Evolutionary conservation across 2,329 filamentous ascomycete genomes (phyloP).

Genomic region (Trichoderma simmonsii): DNA sequence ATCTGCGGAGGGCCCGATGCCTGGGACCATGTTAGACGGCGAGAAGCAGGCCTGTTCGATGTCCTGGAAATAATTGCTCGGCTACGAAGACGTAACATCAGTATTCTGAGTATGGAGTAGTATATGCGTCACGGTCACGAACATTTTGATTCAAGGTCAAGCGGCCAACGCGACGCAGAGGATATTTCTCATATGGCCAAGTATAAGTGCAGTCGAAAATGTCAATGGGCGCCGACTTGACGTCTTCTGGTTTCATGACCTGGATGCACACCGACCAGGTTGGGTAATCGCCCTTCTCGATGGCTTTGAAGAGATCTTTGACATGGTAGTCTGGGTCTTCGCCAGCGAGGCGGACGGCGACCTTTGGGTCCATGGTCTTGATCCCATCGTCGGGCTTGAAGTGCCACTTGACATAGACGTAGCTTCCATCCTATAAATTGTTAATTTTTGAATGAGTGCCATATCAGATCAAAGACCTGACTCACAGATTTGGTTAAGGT

Average conservation of each 20-base stretch:
- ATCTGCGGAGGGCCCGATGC: slow-evolving; percentile 60
- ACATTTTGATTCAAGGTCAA: slow-evolving; percentile 63
- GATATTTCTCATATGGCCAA: slow-evolving; percentile 63
- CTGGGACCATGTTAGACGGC: slow-evolving; percentile 61
- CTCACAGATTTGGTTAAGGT: slow-evolving; percentile 56
- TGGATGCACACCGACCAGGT: slow-evolving; percentile 64
- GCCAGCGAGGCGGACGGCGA: slow-evolving; percentile 51
- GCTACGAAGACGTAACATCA: slow-evolving; percentile 26
- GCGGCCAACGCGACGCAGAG: slow-evolving; percentile 59
- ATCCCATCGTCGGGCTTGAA: slow-evolving; percentile 60
- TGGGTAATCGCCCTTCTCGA: slow-evolving; percentile 57
- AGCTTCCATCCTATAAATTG: slow-evolving; percentile 51
- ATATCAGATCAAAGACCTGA: background rate
- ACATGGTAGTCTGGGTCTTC: slow-evolving; percentile 61
- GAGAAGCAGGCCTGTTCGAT: slow-evolving; percentile 67
- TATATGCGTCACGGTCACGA: background rate
- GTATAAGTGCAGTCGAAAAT: slow-evolving; percentile 69
- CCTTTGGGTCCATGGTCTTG: slow-evolving; percentile 58
- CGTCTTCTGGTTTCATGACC: slow-evolving; percentile 58
- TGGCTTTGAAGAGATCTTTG: slow-evolving; percentile 62
- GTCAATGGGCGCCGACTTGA: slow-evolving; percentile 48
- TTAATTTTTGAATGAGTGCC: background rate
- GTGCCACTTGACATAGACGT: slow-evolving; percentile 65
- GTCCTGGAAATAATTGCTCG: slow-evolving; percentile 66
- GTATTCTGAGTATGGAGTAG: background rate